Base-by-base conservation (phyloP, 2,329 filamentous ascomycete species). In the Rugonectria rugulosa region DNA sequence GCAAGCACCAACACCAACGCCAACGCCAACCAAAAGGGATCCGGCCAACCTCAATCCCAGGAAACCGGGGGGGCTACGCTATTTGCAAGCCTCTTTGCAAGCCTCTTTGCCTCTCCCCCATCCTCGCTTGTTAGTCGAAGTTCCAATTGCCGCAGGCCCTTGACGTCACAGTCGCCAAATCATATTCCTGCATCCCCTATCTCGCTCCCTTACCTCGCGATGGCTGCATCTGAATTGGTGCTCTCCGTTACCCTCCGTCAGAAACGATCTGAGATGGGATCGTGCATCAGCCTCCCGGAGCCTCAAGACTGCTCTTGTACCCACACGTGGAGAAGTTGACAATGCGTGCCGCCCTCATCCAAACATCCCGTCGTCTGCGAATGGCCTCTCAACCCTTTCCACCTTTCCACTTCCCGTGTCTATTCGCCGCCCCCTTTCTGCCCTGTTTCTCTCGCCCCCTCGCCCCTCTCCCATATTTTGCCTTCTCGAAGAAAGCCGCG, bases 251-350 rank as follows among this genome's bases (percentile, higher is more conserved):
- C 36, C 24, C 26, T 11, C 24, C 6, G 6, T 7, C 24, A 27
- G 24, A 6, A 27, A 53, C 44, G 46, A 44, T 29, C 53, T 34
- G 46, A 49, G 53, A 49, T 45, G 17, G 23, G 17, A 46, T 46
- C 37, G 40, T 55, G 38, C 47, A 51, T 51, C 17, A 17, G 24
- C 34, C 21, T 40, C 41, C 53, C 46, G 23, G 53, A 56, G 53
- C 53, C 53, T 56, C 53, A 56, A 56, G 46, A 36, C 19, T n/a
- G 41, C 46, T 51, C 40, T 46, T 40, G 53, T 56, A 56, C 51
- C 53, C 53, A 51, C 53, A 46, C 53, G 53, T 45, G 46, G 53
- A 34, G 36, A 29, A 50, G 41, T 42, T 6, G n/a, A 20, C 32
- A n/a, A n/a, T 51, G 29, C 27, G 47, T 50, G 37, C 29, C 23